Evolutionary conservation across 148 eudicot genomes (phyloP), one percentile per base, ranked within the genome.

Genomic region (Dianthus caryophyllus): DNA sequence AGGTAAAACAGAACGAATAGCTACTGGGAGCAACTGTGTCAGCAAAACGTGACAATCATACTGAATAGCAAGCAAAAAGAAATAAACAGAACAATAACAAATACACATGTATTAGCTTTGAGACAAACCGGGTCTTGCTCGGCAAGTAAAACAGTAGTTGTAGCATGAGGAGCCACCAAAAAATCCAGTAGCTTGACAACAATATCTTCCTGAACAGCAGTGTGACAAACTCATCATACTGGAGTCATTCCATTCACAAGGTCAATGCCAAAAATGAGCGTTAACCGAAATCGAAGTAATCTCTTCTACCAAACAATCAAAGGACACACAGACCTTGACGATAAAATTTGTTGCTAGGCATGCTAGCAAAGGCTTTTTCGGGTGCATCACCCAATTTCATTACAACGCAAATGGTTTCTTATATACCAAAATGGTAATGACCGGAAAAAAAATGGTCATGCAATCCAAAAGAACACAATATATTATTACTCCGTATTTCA

Each of bases 111-210:
- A n/a, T 20, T 55, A 26, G 49, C 26, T 12, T 52, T 16, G 56
- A 49, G 72, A 74, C 61, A 39, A 72, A 90, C 99, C 99, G 83
- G 96, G 31, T 90, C 96, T 73, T 94, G 84, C 53, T 88, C 99
- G 39, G 96, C 82, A 69, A 90, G 96, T 41, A 84, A 67, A 50
- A 83, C 96, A 16, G 84, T 70, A 54, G 97, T 86, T 1, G 93
- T 88, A 57, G 97, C 84, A 81, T 90, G 88, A 73, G 99, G 99
- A 43, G 85, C 85, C 73, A 75, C 80, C 92, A 95, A 78, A 80
- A 95, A 95, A 17, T 90, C 91, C 17, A 90, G 61, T 79, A 95
- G 82, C 83, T 84, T 90, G 31, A 53, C 73, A 72, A 95, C 73
- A 47, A 91, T 76, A 62, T 88, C 99, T 75, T 90, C 99, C 97